phyloP scores from a whole-genome alignment of 2,329 filamentous ascomycete species.

The Rugonectria rugulosa region DNA sequence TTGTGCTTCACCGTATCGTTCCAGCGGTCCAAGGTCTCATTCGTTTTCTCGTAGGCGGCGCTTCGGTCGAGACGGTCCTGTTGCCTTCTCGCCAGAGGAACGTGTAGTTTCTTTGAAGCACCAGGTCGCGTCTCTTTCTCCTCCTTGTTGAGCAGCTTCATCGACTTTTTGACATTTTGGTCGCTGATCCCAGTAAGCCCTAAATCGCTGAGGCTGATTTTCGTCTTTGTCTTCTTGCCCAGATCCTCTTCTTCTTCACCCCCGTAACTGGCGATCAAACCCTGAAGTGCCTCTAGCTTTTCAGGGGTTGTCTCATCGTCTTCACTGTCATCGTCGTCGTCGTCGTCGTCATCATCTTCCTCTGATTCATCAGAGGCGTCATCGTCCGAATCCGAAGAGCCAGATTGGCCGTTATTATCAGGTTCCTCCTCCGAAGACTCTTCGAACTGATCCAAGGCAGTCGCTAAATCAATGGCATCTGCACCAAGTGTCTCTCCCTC shows the following conservation, averaged over 20 bases:
- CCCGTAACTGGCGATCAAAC: conserved; percentile 73
- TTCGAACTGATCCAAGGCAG: conserved; percentile 63
- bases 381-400: conserved; percentile 54
- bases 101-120: conserved; percentile 73
- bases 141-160: conserved; percentile 76
- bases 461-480: conserved; percentile 66
- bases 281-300: conserved; percentile 71
- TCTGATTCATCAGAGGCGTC: conserved; percentile 50
- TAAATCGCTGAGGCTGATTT: conserved; percentile 79
- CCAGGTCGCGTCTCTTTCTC: conserved; percentile 58
- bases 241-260: conserved; percentile 67
- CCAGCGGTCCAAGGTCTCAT: conserved; percentile 90
- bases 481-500: conserved; percentile 66
- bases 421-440: conserved; percentile 58
- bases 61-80: conserved; percentile 84
- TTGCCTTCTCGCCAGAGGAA: conserved; percentile 83
- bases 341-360: conserved; percentile 57
- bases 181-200: conserved; percentile 75
- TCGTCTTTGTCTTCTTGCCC: conserved; percentile 60
- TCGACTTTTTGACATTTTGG: conserved; percentile 76
- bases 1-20: conserved; percentile 95
- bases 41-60: conserved; percentile 88
- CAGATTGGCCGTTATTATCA: conserved; percentile 53
- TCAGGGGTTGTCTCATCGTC: conserved; percentile 57
- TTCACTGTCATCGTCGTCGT: conserved; percentile 60